Evolutionary conservation across 768 basidiomycete genomes (phyloP), one percentile per base, ranked within the genome.

Genomic region (Rhodotorula toruloides): DNA sequence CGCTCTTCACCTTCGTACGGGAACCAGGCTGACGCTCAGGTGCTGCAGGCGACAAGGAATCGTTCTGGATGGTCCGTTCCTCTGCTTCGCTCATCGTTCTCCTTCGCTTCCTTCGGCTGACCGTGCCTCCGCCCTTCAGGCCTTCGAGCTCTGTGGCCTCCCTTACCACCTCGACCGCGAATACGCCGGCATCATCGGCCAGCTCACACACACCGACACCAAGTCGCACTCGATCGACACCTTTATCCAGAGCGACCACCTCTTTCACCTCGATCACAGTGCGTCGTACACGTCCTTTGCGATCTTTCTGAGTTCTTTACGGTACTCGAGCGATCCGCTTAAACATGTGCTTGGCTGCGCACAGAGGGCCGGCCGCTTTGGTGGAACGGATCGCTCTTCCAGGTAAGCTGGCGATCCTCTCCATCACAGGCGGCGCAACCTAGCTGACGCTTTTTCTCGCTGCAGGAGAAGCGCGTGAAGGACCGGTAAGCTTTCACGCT

Each of bases 151-250:
- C 25, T 46, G 31, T 9, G 55, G 47, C 11, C 49, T 70, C 1
- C 59, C 68, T 0, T 69, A 63, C 47, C 58, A 70, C 44, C 36
- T 70, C 43, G 69, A 61, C 52, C 10, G 12, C 13, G 62, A 64
- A 39, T 60, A 68, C 39, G 67, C 62, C 9, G 58, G 59, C 27
- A 65, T 71, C 54, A 63, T 71, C 62, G 70, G 70, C 3, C 70
- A 71, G n/a, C 52, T 71, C 34, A 71, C 70, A 0, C 70, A 71
- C 29, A 48, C 70, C 21, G 70, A 72, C 53, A 47, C 34, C 1
- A 58, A 54, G 37, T 43, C 59, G 17, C 63, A 65, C 63, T 72
- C 70, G 43, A 65, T 68, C 56, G 70, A 68, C 48, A 60, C 67
- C 39, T 64, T 63, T 54, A 68, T 68, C 39, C 63, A 64, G 54